Evolutionary conservation across 2,329 filamentous ascomycete species (phyloP).

Genomic region (Neurospora sp.): DNA sequence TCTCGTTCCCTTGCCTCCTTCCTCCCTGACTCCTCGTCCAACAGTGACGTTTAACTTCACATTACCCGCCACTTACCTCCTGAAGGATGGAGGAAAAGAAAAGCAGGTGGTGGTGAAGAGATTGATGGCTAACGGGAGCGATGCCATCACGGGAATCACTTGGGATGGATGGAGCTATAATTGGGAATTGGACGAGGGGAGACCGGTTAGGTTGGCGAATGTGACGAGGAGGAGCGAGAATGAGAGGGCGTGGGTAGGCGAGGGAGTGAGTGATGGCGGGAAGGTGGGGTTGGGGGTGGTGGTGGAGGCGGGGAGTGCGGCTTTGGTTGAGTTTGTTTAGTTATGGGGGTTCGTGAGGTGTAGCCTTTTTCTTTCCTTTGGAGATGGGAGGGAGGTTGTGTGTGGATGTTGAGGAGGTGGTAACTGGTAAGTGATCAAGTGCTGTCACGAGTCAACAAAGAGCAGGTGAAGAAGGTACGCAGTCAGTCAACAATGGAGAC

Average conservation of each 20-base stretch:
- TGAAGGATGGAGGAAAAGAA: not conserved
- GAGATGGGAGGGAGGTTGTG: too few relatives aligned
- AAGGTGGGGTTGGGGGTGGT: not conserved
- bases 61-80: not conserved
- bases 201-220: constrained; percentile 43
- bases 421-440: constrained; percentile 22
- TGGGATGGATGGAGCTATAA: constrained; percentile 55
- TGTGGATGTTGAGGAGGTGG: constrained; percentile 5
- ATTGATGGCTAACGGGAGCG: constrained; percentile 50
- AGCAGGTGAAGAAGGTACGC: not conserved
- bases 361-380: not conserved
- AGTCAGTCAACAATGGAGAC: not conserved
- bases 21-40: constrained; percentile 13
- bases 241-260: constrained; percentile 30
- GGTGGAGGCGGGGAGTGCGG: not conserved
- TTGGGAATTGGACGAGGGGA: constrained; percentile 43
- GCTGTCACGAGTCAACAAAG: constrained; percentile 17
- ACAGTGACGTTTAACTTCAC: constrained; percentile 8
- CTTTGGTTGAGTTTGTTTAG: not conserved
- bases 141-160: constrained; percentile 51
- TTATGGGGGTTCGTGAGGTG: not conserved
- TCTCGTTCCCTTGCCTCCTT: constrained; percentile 11
- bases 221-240: constrained; percentile 29
- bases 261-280: constrained; percentile 2
- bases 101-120: constrained; percentile 25